Percentiles rank a stretch among this genome's conserved stretches.
Conservation (phyloP, 129 eudicot species). For the Helichrysum umbraculigerum region DNA sequence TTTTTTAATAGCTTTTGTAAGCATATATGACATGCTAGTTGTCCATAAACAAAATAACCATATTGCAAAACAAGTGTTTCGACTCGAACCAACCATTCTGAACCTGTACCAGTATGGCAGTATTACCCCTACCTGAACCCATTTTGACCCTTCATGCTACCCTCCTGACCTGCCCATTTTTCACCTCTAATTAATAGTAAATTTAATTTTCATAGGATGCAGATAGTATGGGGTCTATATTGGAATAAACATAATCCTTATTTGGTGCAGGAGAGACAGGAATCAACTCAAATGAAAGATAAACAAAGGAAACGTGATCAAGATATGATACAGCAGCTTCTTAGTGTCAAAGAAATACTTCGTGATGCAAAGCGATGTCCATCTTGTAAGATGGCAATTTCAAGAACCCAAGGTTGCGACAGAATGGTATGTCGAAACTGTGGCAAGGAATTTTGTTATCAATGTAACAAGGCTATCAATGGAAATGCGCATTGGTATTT, state of each 20-base stretch:
- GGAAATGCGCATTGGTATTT: conserved; percentile 91
- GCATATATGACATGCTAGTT: not conserved
- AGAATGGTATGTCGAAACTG: conserved; percentile 77
- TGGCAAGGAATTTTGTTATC: conserved; percentile 77
- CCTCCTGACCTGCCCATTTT: not conserved
- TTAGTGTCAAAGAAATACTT: conserved; percentile 64
- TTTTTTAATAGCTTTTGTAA: not conserved
- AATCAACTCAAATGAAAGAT: conserved; percentile 45
- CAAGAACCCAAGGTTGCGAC: conserved; percentile 88
- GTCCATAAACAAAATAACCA: not conserved
- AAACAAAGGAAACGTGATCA: conserved; percentile 55
- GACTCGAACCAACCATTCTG: not conserved
- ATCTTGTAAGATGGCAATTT: conserved; percentile 89
- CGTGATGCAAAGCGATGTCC: conserved; percentile 87
- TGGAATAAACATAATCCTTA: not conserved
- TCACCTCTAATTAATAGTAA: not conserved
- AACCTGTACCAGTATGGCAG: not conserved
- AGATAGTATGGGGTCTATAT: not conserved
- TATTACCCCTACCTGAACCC: not conserved
- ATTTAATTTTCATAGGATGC: not conserved
- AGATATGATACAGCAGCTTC: conserved; percentile 76
- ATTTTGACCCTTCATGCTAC: not conserved
- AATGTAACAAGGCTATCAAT: conserved; percentile 57
- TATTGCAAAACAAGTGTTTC: not conserved
- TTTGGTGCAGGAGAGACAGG: conserved; percentile 39